phyloP scores from a whole-genome alignment of 2,329 filamentous ascomycete species.

The Trichoderma sp. region DNA sequence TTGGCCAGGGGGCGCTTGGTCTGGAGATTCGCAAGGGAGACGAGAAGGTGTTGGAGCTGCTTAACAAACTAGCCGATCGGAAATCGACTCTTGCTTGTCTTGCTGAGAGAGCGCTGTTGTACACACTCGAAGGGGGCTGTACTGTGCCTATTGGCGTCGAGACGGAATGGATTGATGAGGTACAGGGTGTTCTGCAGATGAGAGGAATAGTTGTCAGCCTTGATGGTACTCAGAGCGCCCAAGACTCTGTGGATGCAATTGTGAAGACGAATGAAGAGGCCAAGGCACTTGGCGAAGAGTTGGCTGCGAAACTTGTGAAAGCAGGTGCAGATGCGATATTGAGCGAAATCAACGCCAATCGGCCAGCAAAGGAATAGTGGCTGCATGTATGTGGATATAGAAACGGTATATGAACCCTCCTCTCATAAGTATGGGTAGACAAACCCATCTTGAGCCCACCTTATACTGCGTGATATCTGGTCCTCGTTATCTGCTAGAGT shows the following conservation, averaged over 20 bases:
- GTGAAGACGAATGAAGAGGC: constrained; percentile 7
- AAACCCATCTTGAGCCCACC: background rate
- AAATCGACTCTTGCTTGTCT: constrained; percentile 20
- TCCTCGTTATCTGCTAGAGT: too few species aligned
- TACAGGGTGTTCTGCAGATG: background rate
- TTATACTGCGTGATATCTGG: background rate
- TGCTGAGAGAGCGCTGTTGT: constrained; percentile 16
- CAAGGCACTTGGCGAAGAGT: background rate
- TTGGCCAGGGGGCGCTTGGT: constrained; percentile 20
- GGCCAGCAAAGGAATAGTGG: constrained; percentile 4
- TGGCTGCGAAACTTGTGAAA: constrained; percentile 17
- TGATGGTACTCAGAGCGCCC: constrained; percentile 1
- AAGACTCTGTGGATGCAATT: constrained; percentile 14
- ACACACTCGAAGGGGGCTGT: constrained; percentile 15
- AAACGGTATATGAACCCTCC: background rate
- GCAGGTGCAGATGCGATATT: constrained; percentile 11
- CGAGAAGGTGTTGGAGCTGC: background rate
- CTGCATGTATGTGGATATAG: background rate
- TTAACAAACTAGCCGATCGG: background rate
- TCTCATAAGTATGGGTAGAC: background rate
- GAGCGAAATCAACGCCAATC: constrained; percentile 12
- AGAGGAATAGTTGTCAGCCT: constrained; percentile 22
- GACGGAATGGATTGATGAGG: constrained; percentile 16
- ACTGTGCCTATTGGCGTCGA: constrained; percentile 19
- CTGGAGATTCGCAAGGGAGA: constrained; percentile 23